These are phyloP conservation scores for Lepiota brunneoincarnata DNA, from an alignment of 768 basidiomycete species.

Conservation along the genomic window DNA sequence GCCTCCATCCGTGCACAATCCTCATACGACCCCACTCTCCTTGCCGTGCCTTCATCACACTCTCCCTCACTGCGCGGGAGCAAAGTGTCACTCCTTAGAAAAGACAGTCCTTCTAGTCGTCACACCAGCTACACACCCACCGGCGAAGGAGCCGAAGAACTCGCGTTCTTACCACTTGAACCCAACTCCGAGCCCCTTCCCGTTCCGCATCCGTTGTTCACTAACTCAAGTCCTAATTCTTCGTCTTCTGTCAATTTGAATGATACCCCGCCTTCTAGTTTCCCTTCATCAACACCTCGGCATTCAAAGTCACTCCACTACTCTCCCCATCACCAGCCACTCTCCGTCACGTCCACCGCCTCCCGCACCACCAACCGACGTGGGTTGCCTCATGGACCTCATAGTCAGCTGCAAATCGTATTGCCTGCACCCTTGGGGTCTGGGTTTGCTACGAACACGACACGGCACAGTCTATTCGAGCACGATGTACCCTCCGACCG, in stretches of 20 bases:
- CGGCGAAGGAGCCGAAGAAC: background rate
- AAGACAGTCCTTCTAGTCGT: constrained; percentile 13
- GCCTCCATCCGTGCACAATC: constrained; percentile 16
- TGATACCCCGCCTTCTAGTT: background rate
- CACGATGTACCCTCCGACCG: constrained; percentile 11
- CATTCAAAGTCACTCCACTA: constrained; percentile 16
- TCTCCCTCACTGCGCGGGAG: constrained; percentile 24
- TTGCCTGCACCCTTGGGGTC: constrained; percentile 62
- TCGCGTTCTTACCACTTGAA: constrained; percentile 16
- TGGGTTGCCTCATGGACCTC: constrained; percentile 60
- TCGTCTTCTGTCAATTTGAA: constrained; percentile 25
- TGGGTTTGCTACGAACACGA: constrained; percentile 16
- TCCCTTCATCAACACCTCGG: constrained; percentile 10
- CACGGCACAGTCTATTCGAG: background rate
- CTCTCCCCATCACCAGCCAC: constrained; percentile 10
- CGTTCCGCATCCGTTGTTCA: constrained; percentile 22
- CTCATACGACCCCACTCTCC: constrained; percentile 16
- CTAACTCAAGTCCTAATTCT: constrained; percentile 25
- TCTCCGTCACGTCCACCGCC: constrained; percentile 12
- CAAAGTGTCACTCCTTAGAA: constrained; percentile 29
- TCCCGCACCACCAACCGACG: constrained; percentile 37
- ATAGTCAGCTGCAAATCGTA: constrained; percentile 63
- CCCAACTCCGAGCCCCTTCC: constrained; percentile 19
- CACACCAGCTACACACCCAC: constrained; percentile 13
- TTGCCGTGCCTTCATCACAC: constrained; percentile 19